These are phyloP conservation scores for Canavalia ensiformis DNA, from an alignment of 306 rosid species.

Conservation along the genomic window DNA sequence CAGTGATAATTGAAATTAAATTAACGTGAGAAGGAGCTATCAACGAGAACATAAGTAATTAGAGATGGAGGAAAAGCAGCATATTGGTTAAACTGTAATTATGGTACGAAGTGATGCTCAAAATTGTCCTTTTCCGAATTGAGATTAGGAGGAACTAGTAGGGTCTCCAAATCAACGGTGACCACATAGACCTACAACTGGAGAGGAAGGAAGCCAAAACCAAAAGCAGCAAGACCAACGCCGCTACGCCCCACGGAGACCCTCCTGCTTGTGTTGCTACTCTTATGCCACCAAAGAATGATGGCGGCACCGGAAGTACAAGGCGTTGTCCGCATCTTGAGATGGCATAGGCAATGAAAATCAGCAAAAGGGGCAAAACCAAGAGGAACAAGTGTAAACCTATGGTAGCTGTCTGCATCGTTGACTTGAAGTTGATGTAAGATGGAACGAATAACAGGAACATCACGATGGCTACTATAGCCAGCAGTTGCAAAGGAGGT, in stretches of 20 bases:
- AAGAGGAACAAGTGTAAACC: slow-evolving; percentile 58
- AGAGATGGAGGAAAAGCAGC: background rate
- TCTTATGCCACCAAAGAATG: slow-evolving; percentile 17
- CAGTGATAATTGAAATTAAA: no score
- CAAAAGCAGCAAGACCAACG: slow-evolving; percentile 62
- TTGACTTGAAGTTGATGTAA: slow-evolving; percentile 59
- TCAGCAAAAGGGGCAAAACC: slow-evolving; percentile 61
- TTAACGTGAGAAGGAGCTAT: no score
- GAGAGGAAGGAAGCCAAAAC: slow-evolving; percentile 65
- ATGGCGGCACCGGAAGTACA: slow-evolving; percentile 43
- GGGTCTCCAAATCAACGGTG: slow-evolving; percentile 61
- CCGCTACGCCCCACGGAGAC: slow-evolving; percentile 73
- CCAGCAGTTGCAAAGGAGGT: slow-evolving; percentile 68
- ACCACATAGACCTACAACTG: slow-evolving; percentile 72
- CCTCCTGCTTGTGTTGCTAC: slow-evolving; percentile 32
- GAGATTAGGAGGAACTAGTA: background rate
- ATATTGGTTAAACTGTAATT: background rate
- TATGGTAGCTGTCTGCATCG: slow-evolving; percentile 53
- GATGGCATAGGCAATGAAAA: slow-evolving; percentile 57
- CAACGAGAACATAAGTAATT: no score
- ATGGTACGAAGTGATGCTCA: background rate
- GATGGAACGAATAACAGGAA: slow-evolving; percentile 65
- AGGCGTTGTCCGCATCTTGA: slow-evolving; percentile 51
- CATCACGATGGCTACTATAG: slow-evolving; percentile 59
- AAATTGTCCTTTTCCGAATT: background rate